A percentile compares a stretch with the other conserved stretches of the same genome.
phyloP scores from a whole-genome alignment of 371 early-diverging fungal species.

The Mucor irregularis region DNA sequence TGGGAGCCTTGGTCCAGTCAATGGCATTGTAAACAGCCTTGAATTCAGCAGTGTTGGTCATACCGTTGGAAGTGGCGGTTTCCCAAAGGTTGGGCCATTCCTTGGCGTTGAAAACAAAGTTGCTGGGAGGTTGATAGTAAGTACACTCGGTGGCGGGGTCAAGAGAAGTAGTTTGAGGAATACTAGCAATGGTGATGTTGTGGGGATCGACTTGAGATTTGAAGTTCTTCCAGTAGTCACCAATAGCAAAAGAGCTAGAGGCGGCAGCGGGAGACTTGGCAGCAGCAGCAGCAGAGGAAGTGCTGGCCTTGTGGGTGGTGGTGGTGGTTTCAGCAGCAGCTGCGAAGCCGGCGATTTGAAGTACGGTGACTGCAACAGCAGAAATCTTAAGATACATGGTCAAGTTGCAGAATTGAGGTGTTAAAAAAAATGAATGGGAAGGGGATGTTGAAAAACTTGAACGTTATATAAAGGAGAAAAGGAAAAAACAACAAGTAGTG shows the following conservation, averaged over 20 bases:
- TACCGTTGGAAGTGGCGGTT: conserved; percentile 49
- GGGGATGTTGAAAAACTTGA: neutral
- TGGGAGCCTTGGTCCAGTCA: conserved; percentile 47
- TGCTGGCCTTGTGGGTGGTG: conserved; percentile 1
- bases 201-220: conserved; percentile 20
- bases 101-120: conserved; percentile 29
- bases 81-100: conserved; percentile 53
- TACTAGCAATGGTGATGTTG: conserved; percentile 18
- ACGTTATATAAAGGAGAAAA: neutral
- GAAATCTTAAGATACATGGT: conserved; percentile 24
- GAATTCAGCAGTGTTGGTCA: conserved; percentile 46
- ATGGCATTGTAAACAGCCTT: conserved; percentile 44
- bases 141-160: conserved; percentile 17
- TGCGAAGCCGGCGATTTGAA: conserved; percentile 22
- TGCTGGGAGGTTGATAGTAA: conserved; percentile 22
- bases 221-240: conserved; percentile 26
- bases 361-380: conserved; percentile 17
- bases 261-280: conserved; percentile 7
- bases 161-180: conserved; percentile 25
- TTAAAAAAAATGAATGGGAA: conserved; percentile 9
- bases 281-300: conserved; percentile 12
- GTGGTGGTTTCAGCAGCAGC: conserved; percentile 11
- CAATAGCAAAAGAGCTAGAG: conserved; percentile 8
- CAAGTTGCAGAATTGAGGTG: neutral
- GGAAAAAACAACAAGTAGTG: neutral